Base-by-base conservation (phyloP, 305 asterid genomes). In the Fraxinus ornus region DNA sequence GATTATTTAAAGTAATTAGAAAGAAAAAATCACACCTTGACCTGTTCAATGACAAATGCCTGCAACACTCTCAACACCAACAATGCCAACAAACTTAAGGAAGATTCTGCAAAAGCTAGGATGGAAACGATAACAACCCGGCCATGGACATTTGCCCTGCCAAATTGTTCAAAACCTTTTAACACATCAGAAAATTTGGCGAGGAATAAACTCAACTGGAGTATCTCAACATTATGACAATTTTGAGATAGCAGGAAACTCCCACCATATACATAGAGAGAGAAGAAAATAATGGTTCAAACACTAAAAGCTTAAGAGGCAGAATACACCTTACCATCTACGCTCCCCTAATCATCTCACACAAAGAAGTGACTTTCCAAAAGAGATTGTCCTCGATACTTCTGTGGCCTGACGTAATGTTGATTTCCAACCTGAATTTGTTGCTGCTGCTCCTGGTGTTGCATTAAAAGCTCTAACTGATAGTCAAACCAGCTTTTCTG, bases 41-140 rank as follows among this genome's bases (percentile, higher is more conserved):
- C 97, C 95, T 86, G 84, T 87, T 89, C 87, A 86, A 87, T 79
- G 87, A 97, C 90, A 91, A 80, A 92, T 88, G 91, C 96, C 97
- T 78, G 94, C 93, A 90, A 89, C 82, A 90, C 83, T 85, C 91
- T 49, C 91, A 91, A 90, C 93, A 90, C 88, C 91, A 89, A 91
- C 94, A 87, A 91, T 90, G 89, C 89, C 92, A 89, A 87, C 81
- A 91, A 91, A 90, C 83, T 82, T 91, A 88, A 91, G 86, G 94
- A 90, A 90, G 92, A 89, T 82, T 90, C 87, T 76, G 88, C 90
- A 86, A 89, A 90, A 83, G 86, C 79, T 28, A 92, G 80, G 93
- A 93, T 87, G 86, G 91, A 89, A 90, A 89, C 90, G 80, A 89
- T 85, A 85, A 92, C 94, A 86, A 57, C 87, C 90, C 83, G 85